These are phyloP conservation scores for Hymenoscyphus repandus DNA, from an alignment of 2,329 filamentous ascomycete genomes.

Conservation along the genomic window DNA sequence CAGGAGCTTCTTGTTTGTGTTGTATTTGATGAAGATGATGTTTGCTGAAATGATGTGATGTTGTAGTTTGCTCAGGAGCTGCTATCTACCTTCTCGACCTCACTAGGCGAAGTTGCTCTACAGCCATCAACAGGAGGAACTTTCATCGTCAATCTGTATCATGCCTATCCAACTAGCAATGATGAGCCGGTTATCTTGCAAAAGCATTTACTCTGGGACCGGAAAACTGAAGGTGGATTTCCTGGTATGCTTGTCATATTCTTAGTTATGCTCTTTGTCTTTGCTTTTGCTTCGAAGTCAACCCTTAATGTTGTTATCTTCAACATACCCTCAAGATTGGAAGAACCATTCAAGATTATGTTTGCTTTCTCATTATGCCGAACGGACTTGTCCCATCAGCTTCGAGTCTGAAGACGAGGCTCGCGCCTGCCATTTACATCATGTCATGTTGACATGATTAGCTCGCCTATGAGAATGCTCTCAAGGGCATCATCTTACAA, in stretches of 20 bases:
- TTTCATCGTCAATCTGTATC: constrained; percentile 67
- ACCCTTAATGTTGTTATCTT: no score
- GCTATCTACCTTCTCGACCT: constrained; percentile 81
- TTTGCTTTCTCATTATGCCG: no score
- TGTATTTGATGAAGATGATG: neutral
- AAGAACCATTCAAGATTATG: no score
- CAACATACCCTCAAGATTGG: no score
- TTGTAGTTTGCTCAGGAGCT: constrained; percentile 86
- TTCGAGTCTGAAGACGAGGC: no score
- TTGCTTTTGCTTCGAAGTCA: no score
- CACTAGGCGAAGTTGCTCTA: constrained; percentile 81
- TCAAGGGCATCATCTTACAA: no score
- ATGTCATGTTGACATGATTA: no score
- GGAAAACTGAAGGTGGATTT: constrained; percentile 81
- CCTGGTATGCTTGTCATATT: constrained; percentile 47
- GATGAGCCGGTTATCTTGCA: constrained; percentile 28
- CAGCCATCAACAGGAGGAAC: constrained; percentile 79
- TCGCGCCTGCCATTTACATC: no score
- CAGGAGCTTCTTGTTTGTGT: neutral
- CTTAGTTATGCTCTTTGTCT: no score
- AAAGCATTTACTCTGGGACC: constrained; percentile 73
- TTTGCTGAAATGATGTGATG: neutral
- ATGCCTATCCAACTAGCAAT: constrained; percentile 17
- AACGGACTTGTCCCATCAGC: no score
- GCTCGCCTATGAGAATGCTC: no score